phyloP scores from a whole-genome alignment of 2,329 filamentous ascomycete genomes.

The Lecanicillium sp. region DNA sequence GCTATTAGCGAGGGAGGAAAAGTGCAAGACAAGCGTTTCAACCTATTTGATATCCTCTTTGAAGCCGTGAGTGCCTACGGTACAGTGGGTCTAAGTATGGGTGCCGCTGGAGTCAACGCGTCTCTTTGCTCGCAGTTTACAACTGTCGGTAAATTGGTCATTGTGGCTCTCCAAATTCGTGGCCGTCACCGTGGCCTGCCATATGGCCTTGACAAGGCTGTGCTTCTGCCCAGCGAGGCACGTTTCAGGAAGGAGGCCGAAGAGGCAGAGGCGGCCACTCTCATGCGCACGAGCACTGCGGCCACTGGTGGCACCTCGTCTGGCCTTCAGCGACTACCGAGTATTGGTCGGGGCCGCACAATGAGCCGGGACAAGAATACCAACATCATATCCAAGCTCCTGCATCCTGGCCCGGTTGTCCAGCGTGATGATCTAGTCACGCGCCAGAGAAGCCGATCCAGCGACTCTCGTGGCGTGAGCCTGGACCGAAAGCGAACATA shows the following conservation, averaged over 20 bases:
- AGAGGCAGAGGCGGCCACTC: slow-evolving; percentile 30
- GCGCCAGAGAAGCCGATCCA: slow-evolving; percentile 21
- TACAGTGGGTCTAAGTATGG: slow-evolving; percentile 85
- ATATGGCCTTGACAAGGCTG: slow-evolving; percentile 57
- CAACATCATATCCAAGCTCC: slow-evolving; percentile 36
- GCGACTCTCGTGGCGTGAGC: slow-evolving; percentile 10
- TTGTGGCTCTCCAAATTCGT: slow-evolving; percentile 62
- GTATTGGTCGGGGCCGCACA: slow-evolving; percentile 25
- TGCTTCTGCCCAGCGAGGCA: slow-evolving; percentile 50
- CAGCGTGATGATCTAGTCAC: slow-evolving; percentile 20
- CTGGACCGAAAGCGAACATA: slow-evolving; percentile 8
- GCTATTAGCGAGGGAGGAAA: slow-evolving; percentile 75
- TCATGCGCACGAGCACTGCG: slow-evolving; percentile 28
- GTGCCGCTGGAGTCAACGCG: slow-evolving; percentile 67
- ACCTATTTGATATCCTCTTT: slow-evolving; percentile 66
- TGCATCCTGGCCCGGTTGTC: slow-evolving; percentile 40
- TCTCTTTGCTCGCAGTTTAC: slow-evolving; percentile 80
- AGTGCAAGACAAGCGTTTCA: slow-evolving; percentile 56
- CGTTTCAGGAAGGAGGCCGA: slow-evolving; percentile 46
- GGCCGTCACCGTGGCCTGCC: slow-evolving; percentile 62
- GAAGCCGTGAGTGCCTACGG: slow-evolving; percentile 89
- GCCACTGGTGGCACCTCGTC: slow-evolving; percentile 23
- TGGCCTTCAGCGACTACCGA: slow-evolving; percentile 21
- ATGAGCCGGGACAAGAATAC: slow-evolving; percentile 30
- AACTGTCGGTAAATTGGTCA: slow-evolving; percentile 61